These are phyloP conservation scores for Wickerhamiella kurtzmanii DNA, from an alignment of 805 yeast genomes.

Conservation along the genomic window DNA sequence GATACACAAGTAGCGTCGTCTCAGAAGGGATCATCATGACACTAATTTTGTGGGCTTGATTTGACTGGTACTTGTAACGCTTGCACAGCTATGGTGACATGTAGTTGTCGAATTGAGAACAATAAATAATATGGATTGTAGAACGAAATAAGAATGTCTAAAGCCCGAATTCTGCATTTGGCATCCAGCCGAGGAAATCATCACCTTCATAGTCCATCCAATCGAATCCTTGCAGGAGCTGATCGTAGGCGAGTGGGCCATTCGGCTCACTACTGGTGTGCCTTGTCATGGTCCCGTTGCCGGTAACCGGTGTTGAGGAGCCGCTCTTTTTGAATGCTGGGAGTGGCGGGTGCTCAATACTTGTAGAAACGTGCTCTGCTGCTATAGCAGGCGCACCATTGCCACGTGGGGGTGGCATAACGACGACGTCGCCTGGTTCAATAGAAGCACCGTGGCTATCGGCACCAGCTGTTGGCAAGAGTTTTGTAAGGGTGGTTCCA, in stretches of 20 bases:
- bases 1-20: no score
- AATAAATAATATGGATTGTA: neutral
- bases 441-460: conserved; percentile 43
- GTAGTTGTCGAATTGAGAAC: neutral
- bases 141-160: neutral
- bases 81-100: no score
- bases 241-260: conserved; percentile 16
- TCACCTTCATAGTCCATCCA: conserved; percentile 76
- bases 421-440: conserved; percentile 19
- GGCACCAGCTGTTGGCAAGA: conserved; percentile 78
- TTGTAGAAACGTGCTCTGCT: neutral
- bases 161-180: conserved; percentile 9
- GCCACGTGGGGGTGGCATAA: conserved; percentile 17
- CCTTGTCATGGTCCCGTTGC: neutral
- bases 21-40: neutral
- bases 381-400: neutral
- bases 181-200: conserved; percentile 86
- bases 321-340: neutral
- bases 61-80: no score
- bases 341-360: neutral
- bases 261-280: neutral
- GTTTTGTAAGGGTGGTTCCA: conserved; percentile 80
- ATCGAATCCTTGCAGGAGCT: conserved; percentile 52
- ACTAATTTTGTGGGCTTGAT: neutral
- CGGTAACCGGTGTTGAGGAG: neutral